A percentile compares a stretch with the other conserved stretches of the same genome.
phyloP scores from a whole-genome alignment of 2,329 filamentous ascomycete genomes.

The Anthostomella pinea region DNA sequence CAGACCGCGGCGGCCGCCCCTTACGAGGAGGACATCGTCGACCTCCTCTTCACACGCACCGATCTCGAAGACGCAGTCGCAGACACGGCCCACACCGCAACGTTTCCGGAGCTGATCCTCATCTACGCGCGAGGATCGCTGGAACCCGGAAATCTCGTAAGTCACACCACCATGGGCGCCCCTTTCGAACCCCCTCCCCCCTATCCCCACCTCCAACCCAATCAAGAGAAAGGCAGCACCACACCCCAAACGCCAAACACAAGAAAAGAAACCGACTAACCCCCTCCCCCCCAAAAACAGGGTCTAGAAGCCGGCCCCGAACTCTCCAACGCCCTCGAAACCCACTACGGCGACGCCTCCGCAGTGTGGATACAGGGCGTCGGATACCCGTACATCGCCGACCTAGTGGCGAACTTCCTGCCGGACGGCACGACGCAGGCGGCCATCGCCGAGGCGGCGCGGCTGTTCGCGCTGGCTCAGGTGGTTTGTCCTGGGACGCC shows the following conservation, averaged over 20 bases:
- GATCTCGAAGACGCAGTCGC: not conserved
- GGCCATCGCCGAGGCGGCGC: slow-evolving; percentile 25
- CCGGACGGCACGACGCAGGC: slow-evolving; percentile 25
- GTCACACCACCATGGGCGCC: not conserved
- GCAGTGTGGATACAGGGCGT: slow-evolving; percentile 14
- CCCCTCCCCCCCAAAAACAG: not conserved
- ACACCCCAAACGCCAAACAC: not conserved
- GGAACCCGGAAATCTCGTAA: slow-evolving; percentile 32
- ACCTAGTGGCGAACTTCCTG: slow-evolving; percentile 25
- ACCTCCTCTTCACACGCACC: too few relatives aligned
- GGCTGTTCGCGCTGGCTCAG: not conserved
- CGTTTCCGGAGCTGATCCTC: slow-evolving; percentile 30
- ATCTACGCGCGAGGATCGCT: slow-evolving; percentile 34
- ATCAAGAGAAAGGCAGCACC: too few relatives aligned
- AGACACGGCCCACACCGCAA: not conserved
- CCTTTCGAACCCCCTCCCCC: too few relatives aligned
- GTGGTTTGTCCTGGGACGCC: not conserved
- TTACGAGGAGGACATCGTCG: too few relatives aligned
- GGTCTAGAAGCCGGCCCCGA: slow-evolving; percentile 1
- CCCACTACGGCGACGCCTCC: not conserved
- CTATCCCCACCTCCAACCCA: too few relatives aligned
- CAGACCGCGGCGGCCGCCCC: too few relatives aligned
- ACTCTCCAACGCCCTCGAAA: not conserved
- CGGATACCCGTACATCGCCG: slow-evolving; percentile 23
- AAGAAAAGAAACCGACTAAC: not conserved